Evolutionary conservation across 805 yeast species (phyloP).

Genomic region (Candida taoyuanica): DNA sequence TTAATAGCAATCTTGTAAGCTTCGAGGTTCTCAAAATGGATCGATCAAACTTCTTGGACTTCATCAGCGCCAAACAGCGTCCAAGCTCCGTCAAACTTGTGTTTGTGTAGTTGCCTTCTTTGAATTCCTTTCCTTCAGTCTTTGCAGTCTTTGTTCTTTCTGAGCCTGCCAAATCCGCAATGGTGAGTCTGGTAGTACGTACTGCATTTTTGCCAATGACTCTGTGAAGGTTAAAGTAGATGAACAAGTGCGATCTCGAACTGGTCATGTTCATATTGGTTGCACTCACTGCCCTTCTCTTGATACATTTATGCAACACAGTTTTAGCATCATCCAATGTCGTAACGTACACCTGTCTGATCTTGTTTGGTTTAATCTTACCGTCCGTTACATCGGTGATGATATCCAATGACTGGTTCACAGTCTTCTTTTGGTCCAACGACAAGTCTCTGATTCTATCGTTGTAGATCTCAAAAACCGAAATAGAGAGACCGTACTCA

Average conservation of each 20-base stretch:
- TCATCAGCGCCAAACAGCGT: conserved; percentile 40
- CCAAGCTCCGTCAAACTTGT: conserved; percentile 47
- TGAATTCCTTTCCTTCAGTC: conserved; percentile 40
- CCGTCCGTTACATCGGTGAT: conserved; percentile 39
- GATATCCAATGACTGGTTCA: conserved; percentile 35
- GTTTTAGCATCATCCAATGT: conserved; percentile 33
- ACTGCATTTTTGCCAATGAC: conserved; percentile 21
- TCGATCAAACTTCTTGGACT: conserved; percentile 34
- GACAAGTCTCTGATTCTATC: conserved; percentile 40
- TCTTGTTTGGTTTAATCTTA: conserved; percentile 39
- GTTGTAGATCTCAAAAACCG: conserved; percentile 50
- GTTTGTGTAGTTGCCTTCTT: conserved; percentile 46
- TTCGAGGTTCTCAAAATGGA: conserved; percentile 44
- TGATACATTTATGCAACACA: conserved; percentile 36
- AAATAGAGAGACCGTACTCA: conserved; percentile 38
- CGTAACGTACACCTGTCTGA: conserved; percentile 37
- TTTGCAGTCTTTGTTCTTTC: conserved; percentile 45
- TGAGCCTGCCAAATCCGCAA: conserved; percentile 51
- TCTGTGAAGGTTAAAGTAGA: conserved; percentile 37
- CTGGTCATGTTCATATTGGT: conserved; percentile 42
- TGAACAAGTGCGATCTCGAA: conserved; percentile 50
- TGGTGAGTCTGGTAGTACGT: conserved; percentile 36
- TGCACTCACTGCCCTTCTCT: conserved; percentile 36
- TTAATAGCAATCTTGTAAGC: conserved; percentile 43
- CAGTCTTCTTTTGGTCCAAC: conserved; percentile 23